Conservation (phyloP, 2,329 filamentous ascomycete genomes). For the Ophiostoma quercus region DNA sequence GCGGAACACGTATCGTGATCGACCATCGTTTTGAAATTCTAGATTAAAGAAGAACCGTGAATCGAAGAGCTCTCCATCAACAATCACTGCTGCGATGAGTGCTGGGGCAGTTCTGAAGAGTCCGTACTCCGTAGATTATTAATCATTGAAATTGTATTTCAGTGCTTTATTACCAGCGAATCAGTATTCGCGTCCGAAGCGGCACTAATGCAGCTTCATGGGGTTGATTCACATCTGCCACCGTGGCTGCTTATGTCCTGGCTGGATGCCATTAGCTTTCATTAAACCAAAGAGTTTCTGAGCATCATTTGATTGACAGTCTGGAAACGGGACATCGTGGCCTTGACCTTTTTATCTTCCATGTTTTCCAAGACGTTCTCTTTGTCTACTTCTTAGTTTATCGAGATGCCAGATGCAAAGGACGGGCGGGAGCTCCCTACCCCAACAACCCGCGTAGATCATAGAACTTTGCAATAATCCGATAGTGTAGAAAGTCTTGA, state of each 20-base stretch:
- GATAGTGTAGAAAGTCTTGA: neutral
- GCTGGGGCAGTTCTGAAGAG: too few relatives aligned
- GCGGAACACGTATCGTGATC: too few relatives aligned
- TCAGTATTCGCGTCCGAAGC: neutral
- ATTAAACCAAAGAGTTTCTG: too few relatives aligned
- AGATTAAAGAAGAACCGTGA: too few relatives aligned
- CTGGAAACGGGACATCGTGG: neutral
- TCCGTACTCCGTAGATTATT: too few relatives aligned
- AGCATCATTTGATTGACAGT: too few relatives aligned
- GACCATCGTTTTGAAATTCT: too few relatives aligned
- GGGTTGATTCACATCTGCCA: neutral
- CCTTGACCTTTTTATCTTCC: too few relatives aligned
- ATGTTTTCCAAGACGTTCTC: neutral
- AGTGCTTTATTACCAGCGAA: neutral
- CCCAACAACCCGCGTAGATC: neutral
- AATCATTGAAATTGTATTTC: too few relatives aligned
- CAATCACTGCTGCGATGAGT: too few relatives aligned
- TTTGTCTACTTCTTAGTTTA: slow-evolving; percentile 5
- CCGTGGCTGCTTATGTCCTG: neutral
- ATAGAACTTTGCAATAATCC: neutral
- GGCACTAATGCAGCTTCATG: neutral
- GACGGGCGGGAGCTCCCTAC: neutral
- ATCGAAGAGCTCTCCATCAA: too few relatives aligned
- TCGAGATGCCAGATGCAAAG: neutral
- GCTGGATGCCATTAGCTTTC: too few relatives aligned